Percentiles rank a stretch among this genome's conserved stretches.
These are phyloP conservation scores for Cercospora zeae-maydis DNA, from an alignment of 2,329 filamentous ascomycete species.

Conservation along the genomic window DNA sequence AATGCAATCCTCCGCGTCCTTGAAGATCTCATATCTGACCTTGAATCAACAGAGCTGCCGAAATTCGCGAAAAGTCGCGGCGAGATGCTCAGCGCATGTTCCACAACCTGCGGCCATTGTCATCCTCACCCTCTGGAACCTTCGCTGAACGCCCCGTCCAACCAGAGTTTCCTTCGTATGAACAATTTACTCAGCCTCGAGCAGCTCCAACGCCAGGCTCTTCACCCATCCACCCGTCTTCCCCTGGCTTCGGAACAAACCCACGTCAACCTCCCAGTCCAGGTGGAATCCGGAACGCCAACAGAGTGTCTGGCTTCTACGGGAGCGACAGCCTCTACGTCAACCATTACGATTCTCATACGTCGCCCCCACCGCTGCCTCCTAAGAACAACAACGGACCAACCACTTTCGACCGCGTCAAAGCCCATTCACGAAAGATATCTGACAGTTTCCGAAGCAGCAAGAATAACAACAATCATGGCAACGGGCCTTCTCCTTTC, in stretches of 20 bases:
- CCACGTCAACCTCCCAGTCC: constrained; percentile 1
- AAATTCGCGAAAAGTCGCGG: constrained; percentile 34
- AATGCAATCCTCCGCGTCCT: neutral
- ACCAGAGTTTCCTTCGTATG: constrained; percentile 20
- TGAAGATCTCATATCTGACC: neutral
- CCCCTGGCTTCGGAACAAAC: constrained; percentile 6
- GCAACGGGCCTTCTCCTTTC: neutral
- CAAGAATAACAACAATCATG: neutral
- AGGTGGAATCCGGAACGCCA: neutral
- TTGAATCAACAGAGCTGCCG: neutral
- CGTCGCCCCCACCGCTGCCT: neutral
- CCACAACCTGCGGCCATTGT: constrained; percentile 30
- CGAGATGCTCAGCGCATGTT: constrained; percentile 32
- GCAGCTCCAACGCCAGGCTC: constrained; percentile 22
- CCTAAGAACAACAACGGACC: neutral
- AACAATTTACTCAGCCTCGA: constrained; percentile 32
- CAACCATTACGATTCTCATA: neutral
- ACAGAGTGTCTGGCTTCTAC: constrained; percentile 8
- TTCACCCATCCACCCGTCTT: neutral
- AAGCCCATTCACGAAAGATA: constrained; percentile 11
- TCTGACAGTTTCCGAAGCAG: constrained; percentile 11
- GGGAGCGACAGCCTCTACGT: constrained; percentile 3
- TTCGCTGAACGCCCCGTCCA: constrained; percentile 28
- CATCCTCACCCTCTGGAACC: constrained; percentile 30
- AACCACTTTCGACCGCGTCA: constrained; percentile 5